Evolutionary conservation across 306 rosid species (phyloP).

Genomic region (Sophora flavescens): DNA sequence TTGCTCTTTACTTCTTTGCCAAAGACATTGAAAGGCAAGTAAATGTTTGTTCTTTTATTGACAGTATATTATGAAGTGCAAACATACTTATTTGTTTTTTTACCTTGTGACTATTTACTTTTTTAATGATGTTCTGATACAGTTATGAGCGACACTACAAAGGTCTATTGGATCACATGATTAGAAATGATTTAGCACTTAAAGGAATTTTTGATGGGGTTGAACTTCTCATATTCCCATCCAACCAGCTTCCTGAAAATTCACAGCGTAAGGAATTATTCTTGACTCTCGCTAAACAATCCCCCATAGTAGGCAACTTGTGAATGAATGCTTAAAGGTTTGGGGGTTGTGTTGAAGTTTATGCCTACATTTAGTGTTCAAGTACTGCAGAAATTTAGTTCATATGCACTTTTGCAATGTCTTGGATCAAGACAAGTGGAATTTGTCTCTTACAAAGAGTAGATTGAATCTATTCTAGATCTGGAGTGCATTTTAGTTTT

Average conservation of each 20-base stretch:
- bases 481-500: conserved; percentile 2
- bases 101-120: not conserved
- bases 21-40: conserved; percentile 78
- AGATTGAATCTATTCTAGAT: not conserved
- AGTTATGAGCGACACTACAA: conserved; percentile 82
- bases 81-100: conserved; percentile 18
- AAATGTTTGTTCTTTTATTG: conserved; percentile 31
- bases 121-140: conserved; percentile 45
- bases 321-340: conserved; percentile 8
- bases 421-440: not conserved
- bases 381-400: too few species aligned
- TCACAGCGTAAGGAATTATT: conserved; percentile 80
- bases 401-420: not conserved
- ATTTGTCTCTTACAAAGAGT: conserved; percentile 11
- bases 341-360: conserved; percentile 31
- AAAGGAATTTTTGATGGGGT: conserved; percentile 74
- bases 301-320: not conserved
- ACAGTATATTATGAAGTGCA: not conserved
- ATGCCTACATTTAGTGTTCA: conserved; percentile 5
- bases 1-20: conserved; percentile 95
- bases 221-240: conserved; percentile 87
- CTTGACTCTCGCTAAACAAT: conserved; percentile 24
- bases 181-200: conserved; percentile 85
- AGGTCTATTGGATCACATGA: conserved; percentile 79
- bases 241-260: conserved; percentile 88